phyloP scores from a whole-genome alignment of 371 early-diverging fungal species.

The Batkoa obscura region DNA sequence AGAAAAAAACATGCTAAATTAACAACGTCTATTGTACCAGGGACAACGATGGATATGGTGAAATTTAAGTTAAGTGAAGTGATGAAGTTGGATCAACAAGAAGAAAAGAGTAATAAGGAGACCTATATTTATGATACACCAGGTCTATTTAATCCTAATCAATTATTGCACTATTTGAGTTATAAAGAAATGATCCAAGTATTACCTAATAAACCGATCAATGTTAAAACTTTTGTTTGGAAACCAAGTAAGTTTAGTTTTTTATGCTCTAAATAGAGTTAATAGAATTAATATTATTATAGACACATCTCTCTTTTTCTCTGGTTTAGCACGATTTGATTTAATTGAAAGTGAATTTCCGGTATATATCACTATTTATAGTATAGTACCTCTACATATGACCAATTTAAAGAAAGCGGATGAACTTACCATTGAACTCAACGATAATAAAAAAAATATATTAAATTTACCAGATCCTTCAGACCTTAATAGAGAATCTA shows the following conservation, averaged over 20 bases:
- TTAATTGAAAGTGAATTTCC: conserved; percentile 19
- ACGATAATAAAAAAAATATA: neutral
- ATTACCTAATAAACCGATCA: conserved; percentile 19
- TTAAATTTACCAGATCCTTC: conserved; percentile 6
- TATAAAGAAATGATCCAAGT: conserved; percentile 26
- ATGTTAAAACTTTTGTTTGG: conserved; percentile 29
- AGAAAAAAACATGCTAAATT: conserved; percentile 15
- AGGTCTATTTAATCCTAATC: conserved; percentile 35
- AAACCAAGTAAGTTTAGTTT: conserved; percentile 13
- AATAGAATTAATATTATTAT: neutral
- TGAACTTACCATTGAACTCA: conserved; percentile 3
- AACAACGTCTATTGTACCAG: conserved; percentile 38
- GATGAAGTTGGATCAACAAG: conserved; percentile 16
- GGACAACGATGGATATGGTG: conserved; percentile 45
- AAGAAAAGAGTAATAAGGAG: conserved; percentile 3
- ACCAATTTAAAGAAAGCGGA: conserved; percentile 21
- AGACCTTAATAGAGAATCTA: neutral
- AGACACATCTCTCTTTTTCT: conserved; percentile 31
- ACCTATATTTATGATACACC: conserved; percentile 43
- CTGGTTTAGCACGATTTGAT: conserved; percentile 44
- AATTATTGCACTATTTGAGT: conserved; percentile 21
- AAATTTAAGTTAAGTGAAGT: conserved; percentile 34
- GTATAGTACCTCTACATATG: conserved; percentile 29
- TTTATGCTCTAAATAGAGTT: no score
- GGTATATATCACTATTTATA: conserved; percentile 32